Evolutionary conservation across 192 early-diverging fungal species (phyloP), one percentile per base, ranked within the genome.

Genomic region (Diversispora eburnea): DNA sequence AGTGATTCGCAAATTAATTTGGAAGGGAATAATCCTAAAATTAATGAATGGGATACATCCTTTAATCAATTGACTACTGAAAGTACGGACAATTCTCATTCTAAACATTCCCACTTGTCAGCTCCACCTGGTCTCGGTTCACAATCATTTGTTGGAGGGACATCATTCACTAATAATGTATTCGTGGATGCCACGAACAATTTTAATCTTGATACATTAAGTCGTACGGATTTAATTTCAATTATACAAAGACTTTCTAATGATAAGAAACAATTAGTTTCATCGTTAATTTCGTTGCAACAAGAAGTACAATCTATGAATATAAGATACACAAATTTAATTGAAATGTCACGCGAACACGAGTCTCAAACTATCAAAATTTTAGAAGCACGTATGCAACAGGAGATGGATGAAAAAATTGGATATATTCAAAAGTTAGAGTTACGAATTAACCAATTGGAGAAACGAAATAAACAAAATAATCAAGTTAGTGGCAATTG

Each of bases 401-500:
- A 70, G 3, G 85, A 86, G 65, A 82, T 83, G 80, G 84, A 86
- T 19, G 85, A 87, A 61, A 57, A 73, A 0, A 68, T 76, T 43
- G 73, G 78, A n/a, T 87, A 87, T 77, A 79, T 85, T n/a, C 72
- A 80, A 67, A 79, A 75, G 55, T 51, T 82, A 4, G 80, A 82
- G 47, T 73, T 77, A 43, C 47, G 77, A 39, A 79, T 76, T 51
- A 68, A 72, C 63, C 79, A 80, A 47, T 39, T 80, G 54, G 81
- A 80, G 52, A 77, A 77, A 52, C 76, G 76, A 43, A 72, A 42
- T 71, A 68, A 48, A 61, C 55, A 42, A 58, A 66, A 42, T 71
- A 68, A 48, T 55, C 55, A 42, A 58, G 58, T 5, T 73, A 80
- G n/a, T 65, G 68, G 10, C 73, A 76, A 57, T 74, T 63, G 22